Conservation (phyloP, 2,329 filamentous ascomycete species). For the Ophiocordyceps camponoti-saundersi region DNA sequence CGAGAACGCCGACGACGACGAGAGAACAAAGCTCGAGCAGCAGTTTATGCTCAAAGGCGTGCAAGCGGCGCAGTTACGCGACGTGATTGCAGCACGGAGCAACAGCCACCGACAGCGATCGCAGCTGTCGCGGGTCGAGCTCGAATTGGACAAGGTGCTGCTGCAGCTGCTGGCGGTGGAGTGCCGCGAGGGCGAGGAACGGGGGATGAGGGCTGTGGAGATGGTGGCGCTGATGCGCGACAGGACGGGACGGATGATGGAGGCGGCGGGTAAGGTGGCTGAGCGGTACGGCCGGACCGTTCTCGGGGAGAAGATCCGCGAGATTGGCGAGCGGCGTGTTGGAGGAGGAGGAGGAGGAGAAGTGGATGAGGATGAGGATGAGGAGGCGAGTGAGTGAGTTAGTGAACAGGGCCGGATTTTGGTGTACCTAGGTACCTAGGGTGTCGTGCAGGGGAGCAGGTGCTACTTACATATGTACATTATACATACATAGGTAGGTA, state of each 20-base stretch:
- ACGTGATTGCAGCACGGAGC: slow-evolving; percentile 53
- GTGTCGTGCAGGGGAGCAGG: too few species aligned
- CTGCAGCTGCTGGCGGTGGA: slow-evolving; percentile 79
- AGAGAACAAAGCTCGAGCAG: slow-evolving; percentile 58
- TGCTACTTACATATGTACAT: too few species aligned
- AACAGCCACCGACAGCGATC: slow-evolving; percentile 40
- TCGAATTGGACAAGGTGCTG: slow-evolving; percentile 79
- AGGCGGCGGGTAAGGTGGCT: slow-evolving; percentile 80
- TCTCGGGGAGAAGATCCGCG: slow-evolving; percentile 78
- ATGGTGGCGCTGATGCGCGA: slow-evolving; percentile 77
- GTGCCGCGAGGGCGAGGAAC: slow-evolving; percentile 82
- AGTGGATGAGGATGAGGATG: slow-evolving; percentile 5
- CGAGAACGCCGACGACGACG: slow-evolving; percentile 11
- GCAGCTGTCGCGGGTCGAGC: slow-evolving; percentile 52
- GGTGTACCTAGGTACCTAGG: background rate
- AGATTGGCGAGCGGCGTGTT: slow-evolving; percentile 57
- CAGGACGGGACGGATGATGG: slow-evolving; percentile 72
- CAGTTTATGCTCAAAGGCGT: slow-evolving; percentile 60
- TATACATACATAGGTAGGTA: too few species aligned
- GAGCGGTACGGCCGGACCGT: slow-evolving; percentile 66
- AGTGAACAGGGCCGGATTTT: background rate
- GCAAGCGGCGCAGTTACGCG: slow-evolving; percentile 56
- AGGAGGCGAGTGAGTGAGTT: background rate
- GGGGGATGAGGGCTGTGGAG: slow-evolving; percentile 88
- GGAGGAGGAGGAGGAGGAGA: slow-evolving; percentile 43